Percentiles rank a stretch among this genome's conserved stretches.
Conservation (phyloP, 2,329 filamentous ascomycete species). For the Penicillium sp. region DNA sequence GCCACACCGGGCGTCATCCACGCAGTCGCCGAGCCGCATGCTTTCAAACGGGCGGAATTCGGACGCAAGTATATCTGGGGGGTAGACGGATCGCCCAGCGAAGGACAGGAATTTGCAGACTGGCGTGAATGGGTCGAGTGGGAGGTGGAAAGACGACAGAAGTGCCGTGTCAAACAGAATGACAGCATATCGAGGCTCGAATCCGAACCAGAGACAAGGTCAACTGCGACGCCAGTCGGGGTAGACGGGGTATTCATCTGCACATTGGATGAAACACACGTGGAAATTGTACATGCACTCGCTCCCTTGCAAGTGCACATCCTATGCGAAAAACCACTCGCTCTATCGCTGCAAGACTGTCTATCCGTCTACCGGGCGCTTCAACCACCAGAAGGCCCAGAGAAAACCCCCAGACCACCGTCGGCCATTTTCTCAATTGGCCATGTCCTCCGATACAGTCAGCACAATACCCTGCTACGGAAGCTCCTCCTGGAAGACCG, state of each 20-base stretch:
- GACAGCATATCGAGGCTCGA: not conserved
- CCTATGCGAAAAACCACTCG: conserved; percentile 92
- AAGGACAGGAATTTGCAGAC: conserved; percentile 63
- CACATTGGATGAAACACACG: conserved; percentile 84
- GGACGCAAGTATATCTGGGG: conserved; percentile 70
- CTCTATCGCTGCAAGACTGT: conserved; percentile 71
- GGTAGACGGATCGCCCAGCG: conserved; percentile 37
- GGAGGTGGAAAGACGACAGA: conserved; percentile 57
- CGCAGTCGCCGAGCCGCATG: conserved; percentile 74
- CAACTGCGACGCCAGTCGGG: conserved; percentile 43
- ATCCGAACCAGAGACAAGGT: conserved; percentile 24
- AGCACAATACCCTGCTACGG: conserved; percentile 80
- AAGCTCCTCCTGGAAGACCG: conserved; percentile 68
- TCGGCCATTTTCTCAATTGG: conserved; percentile 74
- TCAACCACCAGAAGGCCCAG: conserved; percentile 18
- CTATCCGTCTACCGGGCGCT: conserved; percentile 56
- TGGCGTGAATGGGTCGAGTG: conserved; percentile 74
- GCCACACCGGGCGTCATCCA: conserved; percentile 63
- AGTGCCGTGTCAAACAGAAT: conserved; percentile 35
- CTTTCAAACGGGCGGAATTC: conserved; percentile 68
- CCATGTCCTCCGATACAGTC: conserved; percentile 88
- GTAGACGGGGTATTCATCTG: conserved; percentile 64
- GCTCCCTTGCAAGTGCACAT: conserved; percentile 68
- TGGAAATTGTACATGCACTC: conserved; percentile 69
- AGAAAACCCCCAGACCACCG: conserved; percentile 16